Evolutionary conservation across 139 green algal species (phyloP).

Genomic region (Tetraselmis chui): DNA sequence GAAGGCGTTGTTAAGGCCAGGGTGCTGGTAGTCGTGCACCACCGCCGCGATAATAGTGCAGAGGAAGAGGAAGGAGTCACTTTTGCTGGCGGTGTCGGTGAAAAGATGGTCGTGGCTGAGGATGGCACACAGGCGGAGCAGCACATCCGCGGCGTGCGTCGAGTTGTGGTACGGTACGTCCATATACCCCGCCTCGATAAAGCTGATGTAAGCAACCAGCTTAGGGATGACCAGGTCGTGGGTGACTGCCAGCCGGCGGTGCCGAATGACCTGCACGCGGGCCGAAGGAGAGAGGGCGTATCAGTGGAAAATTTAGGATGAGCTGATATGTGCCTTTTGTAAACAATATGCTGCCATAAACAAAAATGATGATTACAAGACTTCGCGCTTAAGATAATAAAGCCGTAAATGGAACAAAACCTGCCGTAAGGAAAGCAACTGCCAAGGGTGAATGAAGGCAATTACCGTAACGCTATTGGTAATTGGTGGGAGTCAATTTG

Average conservation of each 20-base stretch:
- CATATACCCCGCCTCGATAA: not conserved
- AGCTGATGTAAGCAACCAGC: not conserved
- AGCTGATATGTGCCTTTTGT: too few relatives aligned
- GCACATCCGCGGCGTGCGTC: not conserved
- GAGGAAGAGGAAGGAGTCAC: not conserved
- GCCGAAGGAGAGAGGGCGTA: too few relatives aligned
- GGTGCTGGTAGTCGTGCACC: slow-evolving; percentile 4
- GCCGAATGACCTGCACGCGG: not conserved
- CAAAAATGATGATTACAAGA: too few relatives aligned
- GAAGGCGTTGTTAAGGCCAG: not conserved
- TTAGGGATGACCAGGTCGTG: not conserved
- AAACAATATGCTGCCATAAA: too few relatives aligned
- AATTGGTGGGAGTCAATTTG: too few relatives aligned
- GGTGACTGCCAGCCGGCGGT: not conserved
- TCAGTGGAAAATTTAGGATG: too few relatives aligned
- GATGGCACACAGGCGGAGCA: not conserved
- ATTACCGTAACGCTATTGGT: too few relatives aligned
- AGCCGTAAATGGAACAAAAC: too few relatives aligned
- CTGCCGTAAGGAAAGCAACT: too few relatives aligned
- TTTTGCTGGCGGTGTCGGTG: not conserved
- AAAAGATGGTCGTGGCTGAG: not conserved
- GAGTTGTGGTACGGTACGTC: not conserved
- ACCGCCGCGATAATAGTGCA: not conserved
- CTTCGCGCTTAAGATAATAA: too few relatives aligned
- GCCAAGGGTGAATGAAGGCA: too few relatives aligned